Conservation (phyloP, 768 basidiomycete species). For the Tylopilus balloui region DNA sequence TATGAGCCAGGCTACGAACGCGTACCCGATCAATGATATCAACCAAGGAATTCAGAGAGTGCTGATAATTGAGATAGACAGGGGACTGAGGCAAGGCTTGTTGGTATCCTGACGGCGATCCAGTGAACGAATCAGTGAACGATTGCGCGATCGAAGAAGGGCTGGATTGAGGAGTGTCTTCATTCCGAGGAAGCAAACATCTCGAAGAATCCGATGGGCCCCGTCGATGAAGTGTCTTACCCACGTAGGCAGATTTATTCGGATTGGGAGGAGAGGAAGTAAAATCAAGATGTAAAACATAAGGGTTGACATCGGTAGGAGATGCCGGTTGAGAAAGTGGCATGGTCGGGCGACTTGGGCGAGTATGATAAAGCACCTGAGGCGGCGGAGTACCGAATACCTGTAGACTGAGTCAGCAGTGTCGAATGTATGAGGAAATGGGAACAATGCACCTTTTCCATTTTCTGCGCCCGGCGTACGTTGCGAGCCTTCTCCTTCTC, state of each 20-base stretch:
- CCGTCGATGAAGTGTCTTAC: constrained; percentile 45
- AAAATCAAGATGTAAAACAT: constrained; percentile 18
- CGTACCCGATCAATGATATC: constrained; percentile 77
- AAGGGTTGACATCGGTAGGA: constrained; percentile 16
- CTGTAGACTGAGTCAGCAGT: constrained; percentile 34
- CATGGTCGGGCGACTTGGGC: constrained; percentile 38
- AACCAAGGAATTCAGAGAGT: constrained; percentile 74
- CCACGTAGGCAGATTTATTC: constrained; percentile 48
- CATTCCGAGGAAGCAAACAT: constrained; percentile 40
- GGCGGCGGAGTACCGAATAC: constrained; percentile 77
- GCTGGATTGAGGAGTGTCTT: constrained; percentile 13
- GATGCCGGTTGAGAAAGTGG: constrained; percentile 29
- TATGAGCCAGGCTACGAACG: constrained; percentile 8
- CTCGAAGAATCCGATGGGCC: constrained; percentile 62
- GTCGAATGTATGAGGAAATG: background rate
- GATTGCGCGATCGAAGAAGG: constrained; percentile 20
- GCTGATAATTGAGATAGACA: constrained; percentile 73
- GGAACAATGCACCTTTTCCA: constrained; percentile 67
- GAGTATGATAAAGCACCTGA: constrained; percentile 71
- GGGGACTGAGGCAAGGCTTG: constrained; percentile 35
- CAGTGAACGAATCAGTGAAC: constrained; percentile 20
- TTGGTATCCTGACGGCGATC: constrained; percentile 15
- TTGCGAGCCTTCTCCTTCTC: constrained; percentile 74
- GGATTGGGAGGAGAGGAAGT: constrained; percentile 35
- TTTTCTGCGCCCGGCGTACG: constrained; percentile 76